Base-by-base conservation (phyloP, 108 stramenopile genomes). In the Parmales sp. region DNA sequence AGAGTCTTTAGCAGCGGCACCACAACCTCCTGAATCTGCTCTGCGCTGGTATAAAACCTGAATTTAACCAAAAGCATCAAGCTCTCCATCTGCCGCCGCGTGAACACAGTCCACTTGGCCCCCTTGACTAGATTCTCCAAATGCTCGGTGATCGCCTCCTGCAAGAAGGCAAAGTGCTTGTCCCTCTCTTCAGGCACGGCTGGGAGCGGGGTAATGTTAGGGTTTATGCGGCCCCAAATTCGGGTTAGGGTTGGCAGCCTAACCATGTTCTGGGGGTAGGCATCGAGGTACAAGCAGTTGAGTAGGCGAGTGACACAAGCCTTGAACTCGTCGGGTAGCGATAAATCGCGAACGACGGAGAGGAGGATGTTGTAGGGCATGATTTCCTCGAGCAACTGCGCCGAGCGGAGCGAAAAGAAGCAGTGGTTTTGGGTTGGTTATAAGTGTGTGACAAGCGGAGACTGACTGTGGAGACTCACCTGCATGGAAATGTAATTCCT, bases 401-500 rank as follows among this genome's bases (percentile, higher is more conserved):
- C n/a, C n/a, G n/a, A n/a, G n/a, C n/a, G n/a, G n/a, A n/a, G n/a
- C n/a, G n/a, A n/a, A n/a, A n/a, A n/a, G n/a, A n/a, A n/a, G n/a
- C n/a, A n/a, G n/a, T n/a, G n/a, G n/a, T n/a, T n/a, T n/a, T n/a
- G n/a, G n/a, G n/a, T n/a, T n/a, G n/a, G n/a, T n/a, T n/a, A n/a
- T n/a, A n/a, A n/a, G n/a, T n/a, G n/a, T n/a, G n/a, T n/a, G n/a
- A n/a, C n/a, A n/a, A n/a, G n/a, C n/a, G n/a, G n/a, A n/a, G n/a
- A n/a, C n/a, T n/a, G n/a, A n/a, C n/a, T n/a, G n/a, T n/a, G n/a
- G n/a, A n/a, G n/a, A n/a, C n/a, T n/a, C n/a, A n/a, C n/a, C n/a
- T n/a, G 20, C 51, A 74, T 74, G 18, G 74, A 34, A 4, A 74
- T 26, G 69, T 74, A 74, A 39, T 74, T 74, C 23, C 74, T 38